Base-by-base conservation (phyloP, 305 asterid species). In the Andrographis paniculata region DNA sequence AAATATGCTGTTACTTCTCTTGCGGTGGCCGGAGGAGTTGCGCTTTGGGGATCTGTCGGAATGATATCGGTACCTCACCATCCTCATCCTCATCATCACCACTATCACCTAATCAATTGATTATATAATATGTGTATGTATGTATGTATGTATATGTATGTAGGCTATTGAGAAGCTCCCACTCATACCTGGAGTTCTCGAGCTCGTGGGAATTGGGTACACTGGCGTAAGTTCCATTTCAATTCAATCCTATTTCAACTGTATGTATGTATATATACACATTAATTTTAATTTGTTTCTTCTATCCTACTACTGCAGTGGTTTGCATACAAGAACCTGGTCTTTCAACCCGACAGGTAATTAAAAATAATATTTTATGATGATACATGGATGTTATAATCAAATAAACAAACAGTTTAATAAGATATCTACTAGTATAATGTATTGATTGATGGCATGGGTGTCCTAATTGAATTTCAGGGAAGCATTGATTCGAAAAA, bases 101-200 rank as follows among this genome's bases (percentile, higher is more conserved):
- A n/a, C n/a, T n/a, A n/a, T n/a, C n/a, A n/a, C n/a, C n/a, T n/a
- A n/a, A n/a, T n/a, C n/a, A n/a, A n/a, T n/a, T n/a, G n/a, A n/a
- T n/a, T n/a, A n/a, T n/a, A n/a, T n/a, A n/a, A n/a, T n/a, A n/a
- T n/a, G n/a, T n/a, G n/a, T n/a, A n/a, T n/a, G n/a, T n/a, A n/a
- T n/a, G n/a, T n/a, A n/a, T n/a, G n/a, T n/a, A n/a, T n/a, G n/a
- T n/a, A n/a, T n/a, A n/a, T n/a, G n/a, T n/a, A n/a, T n/a, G 1
- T 23, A 86, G 96, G 96, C 96, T 43, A 67, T 87, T 68, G 96
- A 87, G 56, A 78, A 76, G 87, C 87, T 87, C 31, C 96, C 96
- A 18, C 52, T 87, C 53, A 41, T 87, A 67, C 96, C 96, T 22
- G 93, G 87, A 48, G 75, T 78, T 58, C 62, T 87, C 19, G 96